A percentile compares a stretch with the other conserved stretches of the same genome.
phyloP scores from a whole-genome alignment of 495 filamentous ascomycete species.

The Hypoxylon fragiforme region DNA sequence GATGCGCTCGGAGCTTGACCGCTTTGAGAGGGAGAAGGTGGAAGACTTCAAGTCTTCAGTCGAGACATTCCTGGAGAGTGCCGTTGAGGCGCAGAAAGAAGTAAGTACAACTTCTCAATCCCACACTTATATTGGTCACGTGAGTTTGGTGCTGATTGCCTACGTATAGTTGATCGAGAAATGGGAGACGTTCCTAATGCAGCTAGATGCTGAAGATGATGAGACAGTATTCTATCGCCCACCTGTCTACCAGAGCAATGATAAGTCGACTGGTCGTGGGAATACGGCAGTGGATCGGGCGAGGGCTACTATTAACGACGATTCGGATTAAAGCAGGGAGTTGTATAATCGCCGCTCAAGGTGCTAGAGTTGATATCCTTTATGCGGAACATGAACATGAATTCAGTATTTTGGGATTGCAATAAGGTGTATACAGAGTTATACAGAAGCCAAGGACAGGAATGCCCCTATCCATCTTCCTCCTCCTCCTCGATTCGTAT shows the following conservation, averaged over 20 bases:
- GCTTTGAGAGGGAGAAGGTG: conserved; percentile 96
- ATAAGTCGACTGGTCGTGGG: conserved; percentile 46
- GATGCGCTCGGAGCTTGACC: conserved; percentile 87
- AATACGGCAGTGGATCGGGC: conserved; percentile 55
- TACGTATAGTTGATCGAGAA: conserved; percentile 83
- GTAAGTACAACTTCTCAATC: conserved; percentile 52
- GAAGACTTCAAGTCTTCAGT: conserved; percentile 99
- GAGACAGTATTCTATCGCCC: conserved; percentile 76
- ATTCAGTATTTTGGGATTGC: conserved; percentile 12
- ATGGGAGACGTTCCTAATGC: conserved; percentile 97
- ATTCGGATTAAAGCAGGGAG: conserved; percentile 47
- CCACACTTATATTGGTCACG: not conserved
- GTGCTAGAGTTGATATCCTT: conserved; percentile 23
- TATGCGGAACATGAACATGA: conserved; percentile 7
- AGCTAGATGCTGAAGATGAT: conserved; percentile 91
- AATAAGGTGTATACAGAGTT: conserved; percentile 31
- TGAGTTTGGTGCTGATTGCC: not conserved
- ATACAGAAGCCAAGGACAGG: conserved; percentile 33
- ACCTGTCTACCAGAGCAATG: conserved; percentile 46
- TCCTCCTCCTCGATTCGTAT: not conserved
- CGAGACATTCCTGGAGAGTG: conserved; percentile 94
- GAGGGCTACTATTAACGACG: conserved; percentile 54
- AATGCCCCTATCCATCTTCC: not conserved
- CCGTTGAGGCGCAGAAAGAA: conserved; percentile 98
- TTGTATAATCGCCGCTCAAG: conserved; percentile 19